phyloP scores from a whole-genome alignment of 73 alveolate genomes.

The Paramecium octaurelia region DNA sequence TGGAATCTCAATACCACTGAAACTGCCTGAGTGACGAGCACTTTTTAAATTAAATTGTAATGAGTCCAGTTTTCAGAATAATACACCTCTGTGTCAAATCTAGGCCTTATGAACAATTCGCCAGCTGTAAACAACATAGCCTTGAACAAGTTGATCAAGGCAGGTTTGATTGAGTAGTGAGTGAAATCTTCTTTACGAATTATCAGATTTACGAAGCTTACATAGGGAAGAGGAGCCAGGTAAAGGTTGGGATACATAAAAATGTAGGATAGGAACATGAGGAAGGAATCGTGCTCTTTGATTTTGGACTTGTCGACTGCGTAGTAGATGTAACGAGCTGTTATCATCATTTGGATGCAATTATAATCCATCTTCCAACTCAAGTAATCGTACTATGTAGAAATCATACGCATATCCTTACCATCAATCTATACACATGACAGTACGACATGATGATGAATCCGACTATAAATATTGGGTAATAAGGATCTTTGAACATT shows the following conservation, averaged over 20 bases:
- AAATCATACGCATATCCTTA: background rate
- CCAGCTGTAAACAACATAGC: background rate
- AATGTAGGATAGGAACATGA: background rate
- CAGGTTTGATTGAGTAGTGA: background rate
- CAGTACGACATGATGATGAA: background rate
- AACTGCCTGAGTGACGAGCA: background rate
- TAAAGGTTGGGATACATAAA: background rate
- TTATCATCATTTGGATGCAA: constrained; percentile 20
- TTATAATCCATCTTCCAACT: constrained; percentile 19
- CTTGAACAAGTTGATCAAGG: background rate
- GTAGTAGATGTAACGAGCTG: constrained; percentile 9
- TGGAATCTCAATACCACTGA: background rate
- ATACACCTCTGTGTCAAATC: background rate
- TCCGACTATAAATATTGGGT: background rate
- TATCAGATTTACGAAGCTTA: background rate
- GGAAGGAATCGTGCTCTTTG: background rate
- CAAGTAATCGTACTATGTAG: background rate
- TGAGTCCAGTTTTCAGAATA: background rate
- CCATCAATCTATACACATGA: constrained; percentile 27
- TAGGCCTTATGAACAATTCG: background rate
- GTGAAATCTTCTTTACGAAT: background rate
- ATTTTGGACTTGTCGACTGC: background rate
- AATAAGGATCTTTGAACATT: background rate
- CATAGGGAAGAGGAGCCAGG: background rate
- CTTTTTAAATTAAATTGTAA: background rate